Base-by-base conservation (phyloP, 306 rosid species). In the Leucaena leucocephala region DNA sequence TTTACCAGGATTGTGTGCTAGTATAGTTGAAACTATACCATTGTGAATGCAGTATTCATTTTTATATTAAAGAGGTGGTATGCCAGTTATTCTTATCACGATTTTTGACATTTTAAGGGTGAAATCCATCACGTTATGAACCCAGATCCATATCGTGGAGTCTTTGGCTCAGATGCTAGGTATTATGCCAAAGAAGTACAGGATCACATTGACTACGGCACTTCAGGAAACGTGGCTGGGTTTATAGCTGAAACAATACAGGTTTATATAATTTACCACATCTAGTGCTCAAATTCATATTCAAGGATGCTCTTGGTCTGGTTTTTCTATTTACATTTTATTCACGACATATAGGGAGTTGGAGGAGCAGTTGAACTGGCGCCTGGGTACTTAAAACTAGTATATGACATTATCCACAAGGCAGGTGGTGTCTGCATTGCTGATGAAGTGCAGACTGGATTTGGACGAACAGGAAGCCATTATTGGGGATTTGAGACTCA, bases 371-470 rank as follows among this genome's bases (percentile, higher is more conserved):
- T 92, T 77, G 97, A 94, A 80, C 81, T 94, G 76, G 94, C 91
- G 40, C 93, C 97, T 35, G 97, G 98, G 74, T 94, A 92, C 84
- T 85, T 94, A 82, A 94, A 94, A 84, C 83, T 79, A 45, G 97
- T 87, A 58, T 94, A 94, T 75, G 97, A 91, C 81, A 91, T 94
- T 34, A 83, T 92, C 54, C 94, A 48, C 84, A 90, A 89, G 84
- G 97, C 97, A 12, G 97, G 98, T 68, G 98, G 98, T 79, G 89
- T 94, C 86, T 89, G 97, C 87, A 94, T 94, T 68, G 98, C 98
- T 2, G 98, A 92, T 87, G 98, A 94, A 83, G 98, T 94, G n/a
- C 98, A 94, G 83, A 94, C 97, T 43, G 98, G 96, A 34, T 94
- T 94, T 83, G 97, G 98, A 27, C 98, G 94, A 57, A 94, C 92